Percentiles rank a stretch among this genome's conserved stretches.
phyloP scores from a whole-genome alignment of 257 asterid species.

The Agastache rugosa region DNA sequence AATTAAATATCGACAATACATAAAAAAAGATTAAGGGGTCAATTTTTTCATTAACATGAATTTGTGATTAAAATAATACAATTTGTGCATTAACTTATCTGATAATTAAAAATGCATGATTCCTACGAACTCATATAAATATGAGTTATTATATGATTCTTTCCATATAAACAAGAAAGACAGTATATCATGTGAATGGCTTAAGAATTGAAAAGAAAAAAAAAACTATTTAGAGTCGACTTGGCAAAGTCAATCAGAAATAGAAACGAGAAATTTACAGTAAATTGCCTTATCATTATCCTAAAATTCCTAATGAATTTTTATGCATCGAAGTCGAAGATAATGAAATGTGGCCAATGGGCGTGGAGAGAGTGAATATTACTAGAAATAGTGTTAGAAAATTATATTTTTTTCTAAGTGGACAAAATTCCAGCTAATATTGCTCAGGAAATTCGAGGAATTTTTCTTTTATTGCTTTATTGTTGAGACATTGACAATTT shows the following conservation, averaged over 20 bases:
- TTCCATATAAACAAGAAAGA: too few species aligned
- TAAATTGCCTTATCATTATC: background rate
- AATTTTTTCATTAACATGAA: too few species aligned
- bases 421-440: background rate
- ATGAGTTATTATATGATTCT: too few species aligned
- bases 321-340: background rate
- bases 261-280: background rate
- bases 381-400: background rate
- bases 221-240: background rate
- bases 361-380: background rate
- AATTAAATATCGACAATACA: too few species aligned
- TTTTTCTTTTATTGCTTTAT: background rate
- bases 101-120: too few species aligned
- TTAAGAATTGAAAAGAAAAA: background rate
- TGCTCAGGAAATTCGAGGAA: background rate
- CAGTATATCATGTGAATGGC: too few species aligned
- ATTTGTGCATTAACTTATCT: too few species aligned
- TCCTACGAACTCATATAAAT: too few species aligned
- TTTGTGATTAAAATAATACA: too few species aligned
- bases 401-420: background rate
- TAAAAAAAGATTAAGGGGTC: too few species aligned
- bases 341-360: constrained; percentile 26
- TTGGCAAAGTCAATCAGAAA: constrained; percentile 16
- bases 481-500: constrained; percentile 12
- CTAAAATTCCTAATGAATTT: constrained; percentile 15